Evolutionary conservation across 768 basidiomycete genomes (phyloP).

Genomic region (Termitomyces sp.): DNA sequence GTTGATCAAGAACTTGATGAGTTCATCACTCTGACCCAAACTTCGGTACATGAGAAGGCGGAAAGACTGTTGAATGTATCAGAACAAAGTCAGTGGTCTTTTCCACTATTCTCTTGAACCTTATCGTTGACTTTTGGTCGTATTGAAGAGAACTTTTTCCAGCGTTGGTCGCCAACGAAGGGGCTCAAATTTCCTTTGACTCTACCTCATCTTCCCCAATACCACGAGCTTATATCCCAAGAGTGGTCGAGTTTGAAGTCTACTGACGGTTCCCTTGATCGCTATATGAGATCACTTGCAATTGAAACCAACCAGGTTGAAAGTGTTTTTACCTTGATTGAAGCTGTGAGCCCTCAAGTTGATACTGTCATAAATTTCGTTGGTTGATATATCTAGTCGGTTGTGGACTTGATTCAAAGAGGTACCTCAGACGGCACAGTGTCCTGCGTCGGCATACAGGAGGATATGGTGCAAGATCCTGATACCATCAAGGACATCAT

Average conservation of each 20-base stretch:
- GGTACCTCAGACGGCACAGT: constrained; percentile 18
- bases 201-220: constrained; percentile 18
- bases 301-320: constrained; percentile 28
- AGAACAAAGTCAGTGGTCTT: not conserved
- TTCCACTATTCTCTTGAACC: not conserved
- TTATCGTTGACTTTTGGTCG: not conserved
- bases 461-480: constrained; percentile 18
- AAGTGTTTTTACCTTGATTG: constrained; percentile 18
- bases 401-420: constrained; percentile 16
- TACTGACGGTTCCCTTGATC: constrained; percentile 9
- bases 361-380: too few species aligned
- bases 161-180: constrained; percentile 20
- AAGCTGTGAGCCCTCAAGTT: constrained; percentile 18
- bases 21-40: not conserved
- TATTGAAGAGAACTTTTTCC: not conserved
- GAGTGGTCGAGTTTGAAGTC: constrained; percentile 17
- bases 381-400: constrained; percentile 15
- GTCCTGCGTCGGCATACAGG: constrained; percentile 9
- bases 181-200: constrained; percentile 19
- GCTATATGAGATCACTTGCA: constrained; percentile 20
- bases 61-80: not conserved
- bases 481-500: constrained; percentile 22
- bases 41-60: not conserved
- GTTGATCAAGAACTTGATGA: not conserved
- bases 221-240: constrained; percentile 15